Conservation (phyloP, 306 rosid species). For the Lithocarpus polystachyus region DNA sequence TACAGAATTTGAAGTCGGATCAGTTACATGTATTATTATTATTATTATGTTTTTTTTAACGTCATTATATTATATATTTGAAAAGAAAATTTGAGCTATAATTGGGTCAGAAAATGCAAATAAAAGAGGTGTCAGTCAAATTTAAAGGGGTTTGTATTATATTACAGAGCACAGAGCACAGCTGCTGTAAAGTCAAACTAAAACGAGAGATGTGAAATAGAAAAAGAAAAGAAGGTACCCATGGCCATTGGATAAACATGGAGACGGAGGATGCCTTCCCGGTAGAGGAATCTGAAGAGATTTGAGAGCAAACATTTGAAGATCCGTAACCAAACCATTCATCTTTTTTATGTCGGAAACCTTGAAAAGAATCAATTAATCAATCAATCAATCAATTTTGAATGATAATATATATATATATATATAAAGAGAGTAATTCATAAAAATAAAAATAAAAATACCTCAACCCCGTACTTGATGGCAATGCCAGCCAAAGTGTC, state of each 20-base stretch:
- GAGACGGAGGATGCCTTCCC: conserved; percentile 92
- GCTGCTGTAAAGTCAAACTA: too few relatives aligned
- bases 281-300: conserved; percentile 82
- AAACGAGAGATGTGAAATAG: too few relatives aligned
- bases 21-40: too few relatives aligned
- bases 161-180: too few relatives aligned
- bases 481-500: conserved; percentile 92
- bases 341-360: conserved; percentile 73
- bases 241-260: conserved; percentile 57
- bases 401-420: neutral
- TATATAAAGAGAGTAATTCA: too few relatives aligned
- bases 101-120: too few relatives aligned
- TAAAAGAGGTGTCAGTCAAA: too few relatives aligned
- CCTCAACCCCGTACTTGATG: conserved; percentile 96
- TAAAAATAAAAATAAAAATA: neutral
- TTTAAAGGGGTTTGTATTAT: too few relatives aligned
- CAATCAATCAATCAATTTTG: neutral
- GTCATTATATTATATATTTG: too few relatives aligned
- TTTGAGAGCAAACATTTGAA: conserved; percentile 86
- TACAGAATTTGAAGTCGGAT: too few relatives aligned
- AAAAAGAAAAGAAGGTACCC: neutral
- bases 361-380: conserved; percentile 29
- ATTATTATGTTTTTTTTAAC: too few relatives aligned
- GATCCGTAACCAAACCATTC: conserved; percentile 84
- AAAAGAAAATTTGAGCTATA: too few relatives aligned